A percentile compares a stretch with the other conserved stretches of the same genome.
Evolutionary conservation across 148 eudicot genomes (phyloP).

Genomic region (Beta vulgaris): DNA sequence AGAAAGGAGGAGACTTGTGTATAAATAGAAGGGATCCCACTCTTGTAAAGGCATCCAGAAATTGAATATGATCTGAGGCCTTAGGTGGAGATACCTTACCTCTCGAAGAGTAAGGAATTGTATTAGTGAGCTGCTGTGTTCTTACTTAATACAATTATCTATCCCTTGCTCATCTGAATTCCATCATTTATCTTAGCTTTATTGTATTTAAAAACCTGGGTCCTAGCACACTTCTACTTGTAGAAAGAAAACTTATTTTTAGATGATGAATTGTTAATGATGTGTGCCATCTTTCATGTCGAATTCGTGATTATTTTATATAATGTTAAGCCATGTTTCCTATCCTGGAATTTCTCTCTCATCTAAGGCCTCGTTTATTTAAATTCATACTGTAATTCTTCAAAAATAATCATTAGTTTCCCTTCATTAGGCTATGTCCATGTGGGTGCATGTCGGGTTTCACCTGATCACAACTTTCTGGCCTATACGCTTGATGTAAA

Average conservation of each 20-base stretch:
- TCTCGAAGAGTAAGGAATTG: too few relatives aligned
- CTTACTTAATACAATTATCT: too few relatives aligned
- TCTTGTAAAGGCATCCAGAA: too few relatives aligned
- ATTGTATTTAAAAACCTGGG: too few relatives aligned
- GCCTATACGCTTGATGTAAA: conserved; percentile 82
- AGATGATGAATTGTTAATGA: not conserved
- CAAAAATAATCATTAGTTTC: not conserved
- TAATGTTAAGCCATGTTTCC: not conserved
- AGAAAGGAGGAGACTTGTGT: too few relatives aligned
- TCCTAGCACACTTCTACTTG: too few relatives aligned
- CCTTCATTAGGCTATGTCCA: conserved; percentile 76
- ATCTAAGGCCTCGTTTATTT: not conserved
- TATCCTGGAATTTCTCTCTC: not conserved
- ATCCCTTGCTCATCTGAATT: too few relatives aligned
- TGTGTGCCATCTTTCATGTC: not conserved
- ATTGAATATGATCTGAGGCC: too few relatives aligned
- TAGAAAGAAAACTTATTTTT: not conserved
- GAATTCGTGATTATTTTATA: not conserved
- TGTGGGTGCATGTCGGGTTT: conserved; percentile 89
- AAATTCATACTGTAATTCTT: not conserved
- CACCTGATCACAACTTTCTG: conserved; percentile 89
- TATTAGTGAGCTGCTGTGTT: too few relatives aligned
- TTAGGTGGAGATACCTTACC: too few relatives aligned
- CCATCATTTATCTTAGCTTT: too few relatives aligned
- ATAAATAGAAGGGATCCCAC: too few relatives aligned